A percentile compares a stretch with the other conserved stretches of the same genome.
These are phyloP conservation scores for Esteya vermicola DNA, from an alignment of 2,329 filamentous ascomycete species.

Conservation along the genomic window DNA sequence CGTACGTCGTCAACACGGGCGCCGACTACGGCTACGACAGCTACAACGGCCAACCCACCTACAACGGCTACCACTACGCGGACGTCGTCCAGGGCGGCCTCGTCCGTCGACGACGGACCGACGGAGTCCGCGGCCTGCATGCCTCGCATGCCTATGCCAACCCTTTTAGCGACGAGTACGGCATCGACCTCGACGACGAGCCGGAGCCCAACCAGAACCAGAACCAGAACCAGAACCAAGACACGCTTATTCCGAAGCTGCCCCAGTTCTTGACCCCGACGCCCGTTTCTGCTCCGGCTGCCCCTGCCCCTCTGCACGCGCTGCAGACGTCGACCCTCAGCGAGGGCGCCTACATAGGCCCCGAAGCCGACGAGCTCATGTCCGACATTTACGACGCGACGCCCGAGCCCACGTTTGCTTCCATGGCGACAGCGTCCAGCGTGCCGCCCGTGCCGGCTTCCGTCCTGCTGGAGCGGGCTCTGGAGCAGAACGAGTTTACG, in stretches of 20 bases:
- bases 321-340: slow-evolving; percentile 7
- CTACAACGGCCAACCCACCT: slow-evolving; percentile 6
- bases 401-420: neutral
- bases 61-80: too few species aligned
- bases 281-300: too few species aligned
- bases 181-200: slow-evolving; percentile 31
- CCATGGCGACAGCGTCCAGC: neutral
- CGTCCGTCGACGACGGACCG: slow-evolving; percentile 31
- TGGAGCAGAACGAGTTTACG: slow-evolving; percentile 30
- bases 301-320: too few species aligned
- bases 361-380: slow-evolving; percentile 30
- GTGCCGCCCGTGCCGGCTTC: neutral
- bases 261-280: neutral
- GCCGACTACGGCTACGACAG: slow-evolving; percentile 23
- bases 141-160: slow-evolving; percentile 37
- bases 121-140: slow-evolving; percentile 30
- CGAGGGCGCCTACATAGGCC: slow-evolving; percentile 24
- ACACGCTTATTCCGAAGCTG: neutral
- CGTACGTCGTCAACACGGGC: slow-evolving; percentile 44
- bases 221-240: slow-evolving; percentile 23
- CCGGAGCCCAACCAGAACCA: too few species aligned
- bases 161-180: slow-evolving; percentile 44
- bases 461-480: slow-evolving; percentile 21
- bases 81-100: slow-evolving; percentile 24
- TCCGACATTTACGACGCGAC: slow-evolving; percentile 29